Evolutionary conservation across 306 rosid genomes (phyloP), one percentile per base, ranked within the genome.

Genomic region (Sicyos edulis): DNA sequence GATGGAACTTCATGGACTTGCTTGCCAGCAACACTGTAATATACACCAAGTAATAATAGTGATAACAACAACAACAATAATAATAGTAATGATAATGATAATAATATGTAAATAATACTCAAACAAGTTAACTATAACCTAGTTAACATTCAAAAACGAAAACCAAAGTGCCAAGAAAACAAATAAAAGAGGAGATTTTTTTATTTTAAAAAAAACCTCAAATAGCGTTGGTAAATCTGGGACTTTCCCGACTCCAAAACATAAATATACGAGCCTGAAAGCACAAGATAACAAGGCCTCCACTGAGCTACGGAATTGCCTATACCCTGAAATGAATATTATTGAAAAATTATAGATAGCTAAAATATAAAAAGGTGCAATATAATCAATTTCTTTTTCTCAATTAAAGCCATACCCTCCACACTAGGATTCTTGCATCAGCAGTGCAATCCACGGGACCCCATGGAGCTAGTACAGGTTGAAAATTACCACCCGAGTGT

Each of bases 301-400:
- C 99, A 93, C 13, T 96, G 78, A 59, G 99, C 95, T 63, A 93
- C 85, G 29, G 97, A 93, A 85, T 93, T 93, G 56, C 99, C 99
- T 63, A 93, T 86, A 62, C 99, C 97, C 99, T 93, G 82, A 59
- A 75, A 78, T 63, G 69, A 72, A 71, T 75, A 71, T 49, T 37
- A 69, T 50, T 58, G 32, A 61, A 45, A 54, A 68, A 72, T 11
- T 68, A 71, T 37, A 32, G 11, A 64, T 21, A 22, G 45, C 58
- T 5, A 6, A 37, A 24, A 70, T 51, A 75, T 21, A 22, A 53
- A 69, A 70, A 52, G 49, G 49, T 56, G 52, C 21, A 7, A 19
- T 66, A 51, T 6, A 21, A 29, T 51, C 55, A 26, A 40, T 53
- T 76, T 66, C 20, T 57, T 68, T 70, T 58, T 19, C n/a, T n/a